Conservation (phyloP, 495 filamentous ascomycete genomes). For the Aspergillus hancockii region DNA sequence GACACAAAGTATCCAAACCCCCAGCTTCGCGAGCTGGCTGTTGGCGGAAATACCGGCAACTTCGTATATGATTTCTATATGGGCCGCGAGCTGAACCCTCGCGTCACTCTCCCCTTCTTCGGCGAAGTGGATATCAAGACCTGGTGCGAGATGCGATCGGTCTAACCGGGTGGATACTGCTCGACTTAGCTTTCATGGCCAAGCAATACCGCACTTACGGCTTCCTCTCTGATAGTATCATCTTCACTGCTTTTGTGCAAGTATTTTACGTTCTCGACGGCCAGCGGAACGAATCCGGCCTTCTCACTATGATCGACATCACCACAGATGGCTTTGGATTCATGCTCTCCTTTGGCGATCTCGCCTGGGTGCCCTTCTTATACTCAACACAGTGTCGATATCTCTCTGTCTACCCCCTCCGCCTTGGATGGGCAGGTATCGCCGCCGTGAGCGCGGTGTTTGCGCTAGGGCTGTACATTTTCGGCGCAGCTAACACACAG, state of each 20-base stretch:
- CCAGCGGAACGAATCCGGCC: slow-evolving; percentile 73
- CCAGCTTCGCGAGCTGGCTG: slow-evolving; percentile 68
- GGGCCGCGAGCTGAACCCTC: slow-evolving; percentile 87
- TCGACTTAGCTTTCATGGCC: slow-evolving; percentile 74
- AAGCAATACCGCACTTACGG: slow-evolving; percentile 78
- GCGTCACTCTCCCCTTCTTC: slow-evolving; percentile 67
- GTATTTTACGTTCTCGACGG: slow-evolving; percentile 74
- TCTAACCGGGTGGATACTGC: slow-evolving; percentile 76
- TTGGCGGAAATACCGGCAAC: slow-evolving; percentile 73
- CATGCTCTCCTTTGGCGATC: slow-evolving; percentile 85
- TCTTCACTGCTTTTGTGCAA: slow-evolving; percentile 72
- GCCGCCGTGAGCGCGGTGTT: slow-evolving; percentile 59
- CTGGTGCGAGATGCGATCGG: slow-evolving; percentile 83
- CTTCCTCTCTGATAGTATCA: slow-evolving; percentile 74
- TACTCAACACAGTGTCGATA: slow-evolving; percentile 80
- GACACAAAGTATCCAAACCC: slow-evolving; percentile 51
- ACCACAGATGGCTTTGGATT: slow-evolving; percentile 85
- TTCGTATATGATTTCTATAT: slow-evolving; percentile 88
- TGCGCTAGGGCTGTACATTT: slow-evolving; percentile 71
- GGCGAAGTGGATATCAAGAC: slow-evolving; percentile 76
- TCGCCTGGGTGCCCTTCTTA: slow-evolving; percentile 83
- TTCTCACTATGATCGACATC: slow-evolving; percentile 88
- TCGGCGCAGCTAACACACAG: slow-evolving; percentile 77
- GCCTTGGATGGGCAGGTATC: slow-evolving; percentile 62
- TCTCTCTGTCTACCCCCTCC: slow-evolving; percentile 69